Evolutionary conservation across 2,329 filamentous ascomycete genomes (phyloP).

Genomic region (Rhexocercosporidium sp.): DNA sequence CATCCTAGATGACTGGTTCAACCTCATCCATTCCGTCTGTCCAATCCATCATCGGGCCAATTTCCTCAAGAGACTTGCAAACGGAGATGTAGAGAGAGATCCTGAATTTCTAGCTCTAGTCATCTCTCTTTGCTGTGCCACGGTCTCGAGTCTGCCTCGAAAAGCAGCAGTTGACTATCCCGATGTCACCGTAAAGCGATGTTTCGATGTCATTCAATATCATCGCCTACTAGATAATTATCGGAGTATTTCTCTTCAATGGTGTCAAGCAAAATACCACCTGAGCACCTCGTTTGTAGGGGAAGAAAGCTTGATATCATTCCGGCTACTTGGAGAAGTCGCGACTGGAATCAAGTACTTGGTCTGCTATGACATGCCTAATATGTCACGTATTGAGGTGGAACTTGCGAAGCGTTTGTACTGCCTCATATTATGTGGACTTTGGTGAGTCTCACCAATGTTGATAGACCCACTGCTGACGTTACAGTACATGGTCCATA

Average conservation of each 20-base stretch:
- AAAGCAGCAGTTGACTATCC: slow-evolving; percentile 33
- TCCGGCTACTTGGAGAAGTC: slow-evolving; percentile 33
- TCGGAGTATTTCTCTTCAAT: slow-evolving; percentile 42
- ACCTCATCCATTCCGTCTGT: slow-evolving; percentile 44
- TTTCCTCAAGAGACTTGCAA: slow-evolving; percentile 18
- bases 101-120: slow-evolving; percentile 43
- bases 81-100: slow-evolving; percentile 37
- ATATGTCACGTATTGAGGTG: slow-evolving; percentile 37
- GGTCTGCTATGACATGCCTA: slow-evolving; percentile 38
- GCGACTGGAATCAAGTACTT: slow-evolving; percentile 42
- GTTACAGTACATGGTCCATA: slow-evolving; percentile 39
- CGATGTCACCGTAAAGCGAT: slow-evolving; percentile 39
- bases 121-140: slow-evolving; percentile 45
- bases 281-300: slow-evolving; percentile 37
- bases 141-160: slow-evolving; percentile 42
- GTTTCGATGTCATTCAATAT: slow-evolving; percentile 40
- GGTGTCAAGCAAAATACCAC: slow-evolving; percentile 47
- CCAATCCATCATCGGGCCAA: slow-evolving; percentile 43
- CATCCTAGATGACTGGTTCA: slow-evolving; percentile 45
- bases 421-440: slow-evolving; percentile 44
- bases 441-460: slow-evolving; percentile 33
- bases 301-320: slow-evolving; percentile 22
- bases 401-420: slow-evolving; percentile 44
- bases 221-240: slow-evolving; percentile 35
- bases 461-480: not conserved